phyloP scores from a whole-genome alignment of 225 moss, liverwort and hornwort species.

The Asterella californica region DNA sequence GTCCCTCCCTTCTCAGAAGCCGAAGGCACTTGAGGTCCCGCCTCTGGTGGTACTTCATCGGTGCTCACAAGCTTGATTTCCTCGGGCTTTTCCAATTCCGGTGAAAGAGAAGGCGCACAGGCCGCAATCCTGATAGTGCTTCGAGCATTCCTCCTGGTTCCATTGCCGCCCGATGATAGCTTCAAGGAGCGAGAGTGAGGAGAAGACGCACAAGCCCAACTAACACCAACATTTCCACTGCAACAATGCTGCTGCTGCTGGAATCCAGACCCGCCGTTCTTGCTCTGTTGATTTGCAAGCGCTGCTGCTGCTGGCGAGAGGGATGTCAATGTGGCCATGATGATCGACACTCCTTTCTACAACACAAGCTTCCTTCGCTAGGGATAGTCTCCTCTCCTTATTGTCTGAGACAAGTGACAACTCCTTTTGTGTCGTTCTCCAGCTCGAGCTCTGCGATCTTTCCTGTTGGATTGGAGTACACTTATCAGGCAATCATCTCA shows the following conservation, averaged over 20 bases:
- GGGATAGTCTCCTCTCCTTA: too few relatives aligned
- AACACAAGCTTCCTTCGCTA: too few relatives aligned
- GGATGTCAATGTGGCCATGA: too few relatives aligned
- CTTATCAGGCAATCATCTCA: too few relatives aligned
- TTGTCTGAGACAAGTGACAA: too few relatives aligned
- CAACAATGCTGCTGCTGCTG: not conserved
- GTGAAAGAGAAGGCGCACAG: slow-evolving; percentile 10
- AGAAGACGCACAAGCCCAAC: not conserved
- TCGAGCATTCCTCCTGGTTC: not conserved
- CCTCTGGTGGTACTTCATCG: not conserved
- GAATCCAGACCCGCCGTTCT: not conserved
- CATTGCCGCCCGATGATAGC: not conserved
- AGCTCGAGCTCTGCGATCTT: too few relatives aligned
- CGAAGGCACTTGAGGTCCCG: not conserved
- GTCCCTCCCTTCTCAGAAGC: not conserved
- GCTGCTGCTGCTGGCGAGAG: too few relatives aligned
- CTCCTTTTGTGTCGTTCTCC: too few relatives aligned
- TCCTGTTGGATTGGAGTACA: too few relatives aligned
- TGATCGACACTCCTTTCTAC: too few relatives aligned
- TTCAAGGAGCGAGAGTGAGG: not conserved
- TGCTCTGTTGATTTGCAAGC: not conserved
- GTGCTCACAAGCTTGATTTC: slow-evolving; percentile 4
- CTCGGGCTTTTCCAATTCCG: slow-evolving; percentile 14
- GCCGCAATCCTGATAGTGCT: not conserved
- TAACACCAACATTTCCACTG: too few relatives aligned